Evolutionary conservation across 2,329 filamentous ascomycete species (phyloP), one percentile per base, ranked within the genome.

Genomic region (Neonectria sp.): DNA sequence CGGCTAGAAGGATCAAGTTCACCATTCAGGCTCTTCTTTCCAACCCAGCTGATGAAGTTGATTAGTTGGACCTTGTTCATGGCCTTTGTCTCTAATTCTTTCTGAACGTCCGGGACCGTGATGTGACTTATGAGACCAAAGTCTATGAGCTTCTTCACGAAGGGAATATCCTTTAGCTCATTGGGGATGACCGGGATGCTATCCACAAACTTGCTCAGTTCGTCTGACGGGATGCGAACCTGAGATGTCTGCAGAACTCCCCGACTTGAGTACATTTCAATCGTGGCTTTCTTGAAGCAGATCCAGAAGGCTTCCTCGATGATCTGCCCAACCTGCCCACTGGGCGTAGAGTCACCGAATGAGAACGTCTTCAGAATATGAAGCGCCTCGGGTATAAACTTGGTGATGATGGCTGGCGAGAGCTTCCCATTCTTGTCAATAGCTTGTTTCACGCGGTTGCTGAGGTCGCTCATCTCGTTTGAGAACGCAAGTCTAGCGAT

Each of bases 241-340:
- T 93, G 88, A 13, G 93, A 90, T 40, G 93, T 97, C n/a, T 92
- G 90, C 60, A 98, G 85, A 7, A 99, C 91, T 63, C 97, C 97
- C 65, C 92, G 90, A 24, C 92, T 97, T 2, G 95, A 98, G 71
- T 97, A 91, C 7, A 98, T 88, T 76, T 98, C 95, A 64, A 98
- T 94, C 0, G 90, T 92, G 3, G 94, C 90, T 70, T 92, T 92
- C 77, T 90, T 92, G 76, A 93, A 96, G 69, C 94, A 95, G 40
- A 91, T 97, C 96, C 96, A 99, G 78, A 99, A 99, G 0, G 95
- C 93, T 80, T 98, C 94, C 76, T 98, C 95, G 60, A 99, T 94
- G 68, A 94, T 92, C 76, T 94, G 90, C 0, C 95, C 94, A 24
- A 98, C 93, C 67, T 93, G 88, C 1, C 88, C 88, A 68, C 93